phyloP scores from a whole-genome alignment of 169 alveolate genomes.

The Plasmodium berghei region DNA sequence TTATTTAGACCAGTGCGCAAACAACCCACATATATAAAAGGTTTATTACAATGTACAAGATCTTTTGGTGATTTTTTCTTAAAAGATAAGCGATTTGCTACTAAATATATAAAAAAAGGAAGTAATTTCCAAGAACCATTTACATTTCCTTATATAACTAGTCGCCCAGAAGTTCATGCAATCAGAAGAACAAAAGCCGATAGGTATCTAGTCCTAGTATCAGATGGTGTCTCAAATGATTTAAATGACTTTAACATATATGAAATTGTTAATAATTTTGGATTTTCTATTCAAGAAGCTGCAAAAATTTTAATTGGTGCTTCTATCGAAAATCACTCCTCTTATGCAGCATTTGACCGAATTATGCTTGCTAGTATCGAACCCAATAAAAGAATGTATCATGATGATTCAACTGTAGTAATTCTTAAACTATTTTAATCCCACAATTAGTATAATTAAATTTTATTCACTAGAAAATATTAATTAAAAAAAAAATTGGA shows the following conservation, averaged over 20 bases:
- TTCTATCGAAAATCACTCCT: too few relatives aligned
- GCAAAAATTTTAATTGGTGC: slow-evolving; percentile 16
- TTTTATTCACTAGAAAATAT: too few relatives aligned
- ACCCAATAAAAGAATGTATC: slow-evolving; percentile 13
- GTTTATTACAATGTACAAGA: slow-evolving; percentile 85
- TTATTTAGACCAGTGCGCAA: not conserved
- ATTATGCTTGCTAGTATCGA: too few relatives aligned
- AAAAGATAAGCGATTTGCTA: slow-evolving; percentile 67
- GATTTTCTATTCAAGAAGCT: slow-evolving; percentile 13
- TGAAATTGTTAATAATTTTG: slow-evolving; percentile 14
- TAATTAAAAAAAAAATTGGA: too few relatives aligned
- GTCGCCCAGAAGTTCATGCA: slow-evolving; percentile 73
- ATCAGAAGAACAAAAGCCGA: slow-evolving; percentile 59
- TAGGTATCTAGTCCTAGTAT: slow-evolving; percentile 76
- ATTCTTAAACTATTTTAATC: slow-evolving; percentile 42
- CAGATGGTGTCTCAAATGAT: slow-evolving; percentile 84
- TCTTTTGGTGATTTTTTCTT: slow-evolving; percentile 83
- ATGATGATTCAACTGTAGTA: slow-evolving; percentile 66
- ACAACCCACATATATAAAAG: slow-evolving; percentile 81
- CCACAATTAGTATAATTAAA: not conserved
- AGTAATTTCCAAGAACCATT: slow-evolving; percentile 37
- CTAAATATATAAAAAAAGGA: slow-evolving; percentile 12
- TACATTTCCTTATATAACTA: slow-evolving; percentile 81
- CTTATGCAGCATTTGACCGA: too few relatives aligned
- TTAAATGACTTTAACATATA: slow-evolving; percentile 73